These are phyloP conservation scores for Didymella exigua DNA, from an alignment of 2,329 filamentous ascomycete genomes.

Conservation along the genomic window DNA sequence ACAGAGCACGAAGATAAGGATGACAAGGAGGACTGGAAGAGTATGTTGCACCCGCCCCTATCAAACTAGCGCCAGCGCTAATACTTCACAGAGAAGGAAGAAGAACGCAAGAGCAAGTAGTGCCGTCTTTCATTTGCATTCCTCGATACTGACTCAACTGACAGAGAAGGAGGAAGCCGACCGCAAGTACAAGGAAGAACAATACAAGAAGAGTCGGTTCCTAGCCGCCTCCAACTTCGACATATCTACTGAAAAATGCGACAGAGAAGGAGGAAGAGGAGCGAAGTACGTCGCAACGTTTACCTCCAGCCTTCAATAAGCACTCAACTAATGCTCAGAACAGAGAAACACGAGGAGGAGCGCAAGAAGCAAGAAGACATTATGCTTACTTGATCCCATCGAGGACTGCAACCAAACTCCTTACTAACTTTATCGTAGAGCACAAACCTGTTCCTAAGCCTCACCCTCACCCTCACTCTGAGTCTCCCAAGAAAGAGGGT, in stretches of 20 bases:
- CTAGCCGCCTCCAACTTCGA: too few relatives aligned
- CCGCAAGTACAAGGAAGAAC: neutral
- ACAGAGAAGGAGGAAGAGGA: constrained; percentile 6
- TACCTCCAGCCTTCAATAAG: neutral
- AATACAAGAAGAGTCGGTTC: neutral
- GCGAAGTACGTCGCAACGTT: neutral
- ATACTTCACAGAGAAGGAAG: constrained; percentile 7
- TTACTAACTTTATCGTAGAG: too few relatives aligned
- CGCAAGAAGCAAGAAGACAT: neutral
- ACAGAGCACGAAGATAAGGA: neutral
- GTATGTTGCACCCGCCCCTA: neutral
- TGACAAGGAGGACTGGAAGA: constrained; percentile 1
- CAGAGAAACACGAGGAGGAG: neutral
- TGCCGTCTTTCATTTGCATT: neutral
- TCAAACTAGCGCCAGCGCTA: neutral
- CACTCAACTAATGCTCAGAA: neutral
- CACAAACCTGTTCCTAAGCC: constrained; percentile 7
- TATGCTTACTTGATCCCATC: neutral
- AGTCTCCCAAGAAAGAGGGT: neutral
- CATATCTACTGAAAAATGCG: neutral
- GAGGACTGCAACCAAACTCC: too few relatives aligned
- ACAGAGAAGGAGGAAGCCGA: neutral
- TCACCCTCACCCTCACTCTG: neutral
- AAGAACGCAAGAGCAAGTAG: neutral
- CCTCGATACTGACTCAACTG: neutral